Evolutionary conservation across 345 rosid genomes (phyloP).

Genomic region (Salix dunnii): DNA sequence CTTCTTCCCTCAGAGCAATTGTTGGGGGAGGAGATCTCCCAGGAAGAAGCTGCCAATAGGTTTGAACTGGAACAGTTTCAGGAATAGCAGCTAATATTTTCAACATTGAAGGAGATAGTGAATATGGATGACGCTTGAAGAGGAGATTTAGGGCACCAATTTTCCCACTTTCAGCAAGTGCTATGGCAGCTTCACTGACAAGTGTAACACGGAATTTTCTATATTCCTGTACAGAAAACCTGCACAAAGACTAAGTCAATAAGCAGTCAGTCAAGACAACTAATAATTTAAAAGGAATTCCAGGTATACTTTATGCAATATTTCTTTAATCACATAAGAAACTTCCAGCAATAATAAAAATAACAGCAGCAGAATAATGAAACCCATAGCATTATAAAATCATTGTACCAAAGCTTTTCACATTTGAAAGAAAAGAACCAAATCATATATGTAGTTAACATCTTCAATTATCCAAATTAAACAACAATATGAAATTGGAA

Average conservation of each 20-base stretch:
- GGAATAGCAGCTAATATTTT: constrained; percentile 77
- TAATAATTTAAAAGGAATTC: not conserved
- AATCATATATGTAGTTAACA: not conserved
- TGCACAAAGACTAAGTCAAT: constrained; percentile 52
- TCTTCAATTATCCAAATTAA: not conserved
- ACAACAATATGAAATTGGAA: not conserved
- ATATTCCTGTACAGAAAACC: constrained; percentile 89
- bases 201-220: constrained; percentile 67
- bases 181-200: constrained; percentile 61
- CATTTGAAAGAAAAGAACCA: not conserved
- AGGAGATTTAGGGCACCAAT: constrained; percentile 89
- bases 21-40: constrained; percentile 65
- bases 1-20: constrained; percentile 78
- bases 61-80: constrained; percentile 82
- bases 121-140: constrained; percentile 93
- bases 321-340: not conserved
- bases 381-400: not conserved
- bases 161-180: constrained; percentile 90
- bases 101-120: constrained; percentile 59
- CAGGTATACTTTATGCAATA: not conserved
- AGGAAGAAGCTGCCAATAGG: constrained; percentile 93
- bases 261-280: constrained; percentile 27
- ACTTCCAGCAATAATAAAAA: not conserved
- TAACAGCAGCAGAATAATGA: not conserved
- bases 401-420: not conserved